Percentiles rank a stretch among this genome's conserved stretches.
These are phyloP conservation scores for Annulohypoxylon maeteangense DNA, from an alignment of 495 filamentous ascomycete genomes.

Conservation along the genomic window DNA sequence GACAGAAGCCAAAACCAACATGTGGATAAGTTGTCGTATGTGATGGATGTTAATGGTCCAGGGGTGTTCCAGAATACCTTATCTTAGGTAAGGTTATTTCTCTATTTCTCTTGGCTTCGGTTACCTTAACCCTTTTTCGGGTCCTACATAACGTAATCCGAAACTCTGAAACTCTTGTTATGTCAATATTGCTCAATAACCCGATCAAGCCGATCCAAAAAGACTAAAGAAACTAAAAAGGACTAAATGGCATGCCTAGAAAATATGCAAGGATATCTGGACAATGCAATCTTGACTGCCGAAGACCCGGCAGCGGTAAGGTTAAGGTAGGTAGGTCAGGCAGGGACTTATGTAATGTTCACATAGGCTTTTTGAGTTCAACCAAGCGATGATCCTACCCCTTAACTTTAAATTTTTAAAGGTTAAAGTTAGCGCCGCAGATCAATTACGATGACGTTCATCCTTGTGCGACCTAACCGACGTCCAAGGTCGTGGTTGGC, in stretches of 20 bases:
- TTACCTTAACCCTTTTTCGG: background rate
- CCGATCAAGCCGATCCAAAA: background rate
- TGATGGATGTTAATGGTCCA: background rate
- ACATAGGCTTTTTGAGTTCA: conserved; percentile 12
- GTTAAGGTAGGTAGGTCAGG: background rate
- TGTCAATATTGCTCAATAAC: background rate
- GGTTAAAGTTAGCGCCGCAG: conserved; percentile 34
- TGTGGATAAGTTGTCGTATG: conserved; percentile 23
- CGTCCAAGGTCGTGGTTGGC: background rate
- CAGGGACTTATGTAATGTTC: background rate
- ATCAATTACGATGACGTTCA: conserved; percentile 29
- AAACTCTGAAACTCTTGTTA: conserved; percentile 10
- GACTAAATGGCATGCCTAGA: background rate
- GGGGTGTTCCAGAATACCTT: conserved; percentile 30
- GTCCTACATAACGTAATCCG: background rate
- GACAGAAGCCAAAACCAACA: conserved; percentile 37
- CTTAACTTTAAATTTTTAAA: conserved; percentile 36
- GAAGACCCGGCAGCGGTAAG: conserved; percentile 8
- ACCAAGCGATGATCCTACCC: conserved; percentile 12
- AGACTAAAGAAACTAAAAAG: background rate
- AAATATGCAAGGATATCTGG: background rate
- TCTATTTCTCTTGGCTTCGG: background rate
- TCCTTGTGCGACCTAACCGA: conserved; percentile 19
- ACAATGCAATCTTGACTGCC: background rate
- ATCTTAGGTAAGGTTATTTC: conserved; percentile 30